Conservation (phyloP, 768 basidiomycete genomes). For the Xerocomellus amylosporus region DNA sequence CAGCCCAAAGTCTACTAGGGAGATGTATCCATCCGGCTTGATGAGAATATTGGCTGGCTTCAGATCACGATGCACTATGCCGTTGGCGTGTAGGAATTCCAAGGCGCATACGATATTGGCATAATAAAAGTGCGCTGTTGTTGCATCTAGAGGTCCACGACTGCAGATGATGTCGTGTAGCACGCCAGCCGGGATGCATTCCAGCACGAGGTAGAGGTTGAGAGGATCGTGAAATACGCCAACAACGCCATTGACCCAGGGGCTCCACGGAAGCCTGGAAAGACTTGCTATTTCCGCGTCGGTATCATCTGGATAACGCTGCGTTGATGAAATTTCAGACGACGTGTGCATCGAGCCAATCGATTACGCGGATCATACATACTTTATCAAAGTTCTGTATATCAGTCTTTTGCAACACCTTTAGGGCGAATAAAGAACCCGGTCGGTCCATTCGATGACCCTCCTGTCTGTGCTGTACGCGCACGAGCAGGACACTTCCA, state of each 20-base stretch:
- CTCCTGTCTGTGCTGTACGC: slow-evolving; percentile 28
- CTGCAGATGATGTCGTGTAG: slow-evolving; percentile 38
- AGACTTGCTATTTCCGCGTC: slow-evolving; percentile 44
- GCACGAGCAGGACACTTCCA: slow-evolving; percentile 44
- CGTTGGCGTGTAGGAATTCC: slow-evolving; percentile 42
- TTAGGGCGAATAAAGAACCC: slow-evolving; percentile 46
- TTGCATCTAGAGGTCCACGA: slow-evolving; percentile 31
- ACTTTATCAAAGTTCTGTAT: slow-evolving; percentile 34
- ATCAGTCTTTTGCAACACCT: slow-evolving; percentile 38
- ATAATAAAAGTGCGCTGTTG: slow-evolving; percentile 48
- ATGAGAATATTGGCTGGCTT: slow-evolving; percentile 60
- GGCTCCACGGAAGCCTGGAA: slow-evolving; percentile 46
- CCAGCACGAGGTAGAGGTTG: slow-evolving; percentile 51
- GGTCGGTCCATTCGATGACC: slow-evolving; percentile 34
- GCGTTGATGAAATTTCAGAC: not conserved
- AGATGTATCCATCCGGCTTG: slow-evolving; percentile 54
- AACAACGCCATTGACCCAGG: slow-evolving; percentile 49
- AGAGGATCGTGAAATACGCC: slow-evolving; percentile 44
- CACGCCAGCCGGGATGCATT: slow-evolving; percentile 46
- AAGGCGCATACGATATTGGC: slow-evolving; percentile 52
- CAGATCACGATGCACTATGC: slow-evolving; percentile 53
- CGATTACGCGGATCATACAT: slow-evolving; percentile 4
- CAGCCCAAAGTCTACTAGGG: slow-evolving; percentile 51
- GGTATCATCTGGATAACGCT: slow-evolving; percentile 31
- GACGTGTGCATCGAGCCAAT: not conserved